These are phyloP conservation scores for Cryptococcus maquisensis DNA, from an alignment of 1,284 basidiomycete genomes.

Conservation along the genomic window DNA sequence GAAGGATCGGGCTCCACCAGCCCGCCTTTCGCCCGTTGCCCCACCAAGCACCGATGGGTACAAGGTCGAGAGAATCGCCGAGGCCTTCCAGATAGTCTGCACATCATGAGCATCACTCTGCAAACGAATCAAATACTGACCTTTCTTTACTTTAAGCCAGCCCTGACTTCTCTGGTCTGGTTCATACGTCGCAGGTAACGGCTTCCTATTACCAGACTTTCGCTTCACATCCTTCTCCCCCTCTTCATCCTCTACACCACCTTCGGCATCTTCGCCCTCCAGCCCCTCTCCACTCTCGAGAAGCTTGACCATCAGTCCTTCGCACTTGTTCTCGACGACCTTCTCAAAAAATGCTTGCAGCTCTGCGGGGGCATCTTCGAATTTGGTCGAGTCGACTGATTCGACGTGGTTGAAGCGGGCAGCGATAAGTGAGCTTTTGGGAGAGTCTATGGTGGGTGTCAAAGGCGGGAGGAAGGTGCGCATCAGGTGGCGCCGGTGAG, in stretches of 20 bases:
- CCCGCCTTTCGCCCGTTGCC: slow-evolving; percentile 86
- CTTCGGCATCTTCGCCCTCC: slow-evolving; percentile 36
- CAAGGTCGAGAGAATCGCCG: slow-evolving; percentile 55
- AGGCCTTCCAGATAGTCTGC: slow-evolving; percentile 49
- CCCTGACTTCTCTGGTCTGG: slow-evolving; percentile 61
- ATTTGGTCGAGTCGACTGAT: slow-evolving; percentile 62
- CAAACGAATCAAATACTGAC: slow-evolving; percentile 15
- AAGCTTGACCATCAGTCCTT: slow-evolving; percentile 93
- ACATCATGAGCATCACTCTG: neutral
- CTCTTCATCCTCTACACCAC: slow-evolving; percentile 26
- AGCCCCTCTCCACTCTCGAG: slow-evolving; percentile 48
- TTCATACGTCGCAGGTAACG: slow-evolving; percentile 82
- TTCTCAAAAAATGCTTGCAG: slow-evolving; percentile 75
- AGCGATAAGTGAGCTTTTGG: slow-evolving; percentile 51
- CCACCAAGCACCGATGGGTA: slow-evolving; percentile 84
- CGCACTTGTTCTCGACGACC: slow-evolving; percentile 75
- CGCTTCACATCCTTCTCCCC: slow-evolving; percentile 27
- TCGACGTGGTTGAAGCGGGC: slow-evolving; percentile 75
- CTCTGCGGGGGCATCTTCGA: slow-evolving; percentile 50
- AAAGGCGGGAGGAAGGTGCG: slow-evolving; percentile 55
- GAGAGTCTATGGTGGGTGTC: slow-evolving; percentile 45
- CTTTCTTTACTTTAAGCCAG: slow-evolving; percentile 80
- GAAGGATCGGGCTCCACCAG: slow-evolving; percentile 89
- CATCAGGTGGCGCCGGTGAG: slow-evolving; percentile 65
- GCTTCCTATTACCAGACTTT: slow-evolving; percentile 55